Evolutionary conservation across 1,139 yeast genomes (phyloP), one percentile per base, ranked within the genome.

Genomic region (Lodderomyces theae): DNA sequence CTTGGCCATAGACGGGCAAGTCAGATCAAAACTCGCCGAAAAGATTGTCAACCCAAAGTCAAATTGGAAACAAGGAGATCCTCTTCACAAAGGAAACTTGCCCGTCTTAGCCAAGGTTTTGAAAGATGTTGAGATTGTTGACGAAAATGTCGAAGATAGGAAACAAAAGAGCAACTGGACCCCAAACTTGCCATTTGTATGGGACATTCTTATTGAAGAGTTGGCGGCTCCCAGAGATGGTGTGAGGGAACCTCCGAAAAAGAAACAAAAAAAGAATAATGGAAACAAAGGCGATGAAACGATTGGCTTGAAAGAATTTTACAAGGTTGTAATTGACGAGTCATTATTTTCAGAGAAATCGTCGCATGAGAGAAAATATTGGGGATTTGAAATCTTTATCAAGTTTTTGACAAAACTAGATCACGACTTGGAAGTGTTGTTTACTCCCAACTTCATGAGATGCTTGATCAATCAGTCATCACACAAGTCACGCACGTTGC

Each of bases 311-410:
- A 69, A 74, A 22, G 94, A 86, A 43, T 89, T 92, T 59, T 89
- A 96, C 95, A 77, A 79, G 51, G 72, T 74, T 3, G 82, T 81
- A 7, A 77, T 90, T 9, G 97, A 90, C 56, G 94, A 88, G 53
- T 74, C 84, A 1, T 77, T 86, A 45, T 90, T 92, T 54, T 69
- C 88, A 4, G 80, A 77, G 24, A 79, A 84, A 49, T 73, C 96
- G 0, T 86, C 96, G 1, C 80, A 82, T 34, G 97, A 90, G 60
- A 74, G 96, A 46, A 92, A 90, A 57, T 86, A 75, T 59, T 78
- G 88, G 78, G 98, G 97, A 0, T 79, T 90, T 52, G 86, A 86
- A 51, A 74, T 90, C 5, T 80, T 90, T 50, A 68, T 63, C 29
- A 67, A 74, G 38, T 72, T 80, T 37, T 58, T 83, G 22, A 26